phyloP scores from a whole-genome alignment of 2,329 filamentous ascomycete genomes.

The Hymenoscyphus scutula region DNA sequence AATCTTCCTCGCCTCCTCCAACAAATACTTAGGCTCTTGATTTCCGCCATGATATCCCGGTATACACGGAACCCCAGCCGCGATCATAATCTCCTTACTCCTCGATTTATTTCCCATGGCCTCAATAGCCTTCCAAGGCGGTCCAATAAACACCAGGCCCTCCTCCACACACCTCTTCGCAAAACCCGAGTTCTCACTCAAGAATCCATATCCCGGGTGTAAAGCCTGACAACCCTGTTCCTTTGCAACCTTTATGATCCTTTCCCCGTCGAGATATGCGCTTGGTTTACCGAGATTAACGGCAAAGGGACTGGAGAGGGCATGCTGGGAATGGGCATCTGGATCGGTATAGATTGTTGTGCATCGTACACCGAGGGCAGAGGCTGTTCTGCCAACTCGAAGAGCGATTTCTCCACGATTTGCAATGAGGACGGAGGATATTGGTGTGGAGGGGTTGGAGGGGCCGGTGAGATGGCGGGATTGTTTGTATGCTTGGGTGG shows the following conservation, averaged over 20 bases:
- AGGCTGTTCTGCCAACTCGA: constrained; percentile 84
- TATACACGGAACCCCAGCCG: constrained; percentile 92
- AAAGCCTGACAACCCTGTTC: constrained; percentile 84
- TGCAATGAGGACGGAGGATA: constrained; percentile 85
- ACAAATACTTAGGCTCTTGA: constrained; percentile 62
- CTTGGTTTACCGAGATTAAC: constrained; percentile 79
- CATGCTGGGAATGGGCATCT: constrained; percentile 84
- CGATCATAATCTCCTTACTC: constrained; percentile 95
- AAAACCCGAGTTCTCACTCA: constrained; percentile 91
- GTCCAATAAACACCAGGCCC: constrained; percentile 91
- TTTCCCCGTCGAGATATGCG: constrained; percentile 89
- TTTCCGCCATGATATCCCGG: constrained; percentile 91
- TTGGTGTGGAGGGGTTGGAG: constrained; percentile 42
- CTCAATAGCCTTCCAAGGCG: constrained; percentile 74
- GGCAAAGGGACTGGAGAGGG: constrained; percentile 77
- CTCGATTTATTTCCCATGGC: constrained; percentile 94
- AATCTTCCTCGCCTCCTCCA: constrained; percentile 69
- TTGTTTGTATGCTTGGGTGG: constrained; percentile 15
- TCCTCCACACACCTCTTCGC: constrained; percentile 85
- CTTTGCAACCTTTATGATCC: constrained; percentile 86
- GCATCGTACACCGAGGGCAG: constrained; percentile 84
- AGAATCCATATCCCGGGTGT: constrained; percentile 93
- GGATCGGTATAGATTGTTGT: constrained; percentile 95
- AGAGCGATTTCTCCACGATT: constrained; percentile 97
- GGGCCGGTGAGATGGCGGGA: constrained; percentile 18